These are phyloP conservation scores for Metschnikowia matae DNA, from an alignment of 805 yeast species.

Conservation along the genomic window DNA sequence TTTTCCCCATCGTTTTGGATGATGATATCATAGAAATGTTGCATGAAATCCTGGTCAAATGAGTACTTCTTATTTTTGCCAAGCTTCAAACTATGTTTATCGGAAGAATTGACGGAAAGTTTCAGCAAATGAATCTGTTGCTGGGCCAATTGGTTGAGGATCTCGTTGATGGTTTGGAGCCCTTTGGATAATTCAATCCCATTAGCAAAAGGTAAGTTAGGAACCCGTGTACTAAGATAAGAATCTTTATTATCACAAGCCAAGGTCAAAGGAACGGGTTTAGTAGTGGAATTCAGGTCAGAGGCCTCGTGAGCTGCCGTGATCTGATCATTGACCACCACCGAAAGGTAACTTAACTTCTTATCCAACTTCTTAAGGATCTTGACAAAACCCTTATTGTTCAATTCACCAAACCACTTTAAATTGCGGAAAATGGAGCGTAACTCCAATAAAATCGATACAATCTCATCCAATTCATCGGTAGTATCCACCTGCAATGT, in stretches of 20 bases:
- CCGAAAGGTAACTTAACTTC: constrained; percentile 40
- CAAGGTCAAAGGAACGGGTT: constrained; percentile 14
- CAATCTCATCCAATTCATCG: constrained; percentile 40
- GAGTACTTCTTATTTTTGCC: constrained; percentile 23
- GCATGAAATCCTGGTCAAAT: constrained; percentile 23
- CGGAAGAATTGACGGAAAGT: constrained; percentile 2
- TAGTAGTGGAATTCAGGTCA: constrained; percentile 3
- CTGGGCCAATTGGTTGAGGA: constrained; percentile 51
- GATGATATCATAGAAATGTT: constrained; percentile 23
- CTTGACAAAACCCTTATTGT: constrained; percentile 83
- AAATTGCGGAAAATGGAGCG: constrained; percentile 73
- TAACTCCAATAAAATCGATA: constrained; percentile 63
- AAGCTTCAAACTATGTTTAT: constrained; percentile 19
- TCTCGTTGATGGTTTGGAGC: constrained; percentile 49
- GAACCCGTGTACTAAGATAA: constrained; percentile 58
- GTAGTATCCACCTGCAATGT: constrained; percentile 32
- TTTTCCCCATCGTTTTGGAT: constrained; percentile 41
- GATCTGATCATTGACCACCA: constrained; percentile 21
- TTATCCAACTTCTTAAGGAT: constrained; percentile 89
- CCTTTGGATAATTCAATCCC: constrained; percentile 55
- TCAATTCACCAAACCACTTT: constrained; percentile 92
- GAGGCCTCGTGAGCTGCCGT: constrained; percentile 2
- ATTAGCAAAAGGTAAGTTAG: constrained; percentile 74
- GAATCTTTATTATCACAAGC: constrained; percentile 35
- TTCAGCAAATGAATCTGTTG: constrained; percentile 16